Percentiles rank a stretch among this genome's conserved stretches.
Conservation (phyloP, 1,284 basidiomycete genomes). For the Pseudozyma flocculosa region DNA sequence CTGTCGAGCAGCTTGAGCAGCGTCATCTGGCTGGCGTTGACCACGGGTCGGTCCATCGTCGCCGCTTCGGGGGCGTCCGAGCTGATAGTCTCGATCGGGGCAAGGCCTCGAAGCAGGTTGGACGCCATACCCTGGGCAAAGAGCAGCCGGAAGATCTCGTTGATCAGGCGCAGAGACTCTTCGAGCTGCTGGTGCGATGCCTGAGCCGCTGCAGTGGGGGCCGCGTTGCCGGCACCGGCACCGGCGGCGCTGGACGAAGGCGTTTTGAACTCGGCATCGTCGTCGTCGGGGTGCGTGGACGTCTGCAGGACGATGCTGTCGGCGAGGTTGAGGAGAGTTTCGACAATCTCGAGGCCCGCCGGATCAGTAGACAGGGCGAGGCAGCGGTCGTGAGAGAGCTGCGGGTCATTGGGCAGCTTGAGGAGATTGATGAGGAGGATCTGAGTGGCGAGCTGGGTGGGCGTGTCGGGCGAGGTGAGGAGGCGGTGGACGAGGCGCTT, state of each 20-base stretch:
- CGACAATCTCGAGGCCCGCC: conserved; percentile 9
- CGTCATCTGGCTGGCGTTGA: conserved; percentile 29
- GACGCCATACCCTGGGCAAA: conserved; percentile 21
- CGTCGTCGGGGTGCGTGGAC: neutral
- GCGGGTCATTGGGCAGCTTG: neutral
- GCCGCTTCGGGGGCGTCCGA: neutral
- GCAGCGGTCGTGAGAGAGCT: conserved; percentile 4
- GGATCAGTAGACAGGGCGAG: conserved; percentile 10
- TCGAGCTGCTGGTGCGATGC: conserved; percentile 12
- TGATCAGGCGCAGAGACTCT: conserved; percentile 32
- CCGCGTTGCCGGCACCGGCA: conserved; percentile 8
- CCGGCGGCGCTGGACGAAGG: conserved; percentile 5
- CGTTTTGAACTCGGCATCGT: conserved; percentile 10
- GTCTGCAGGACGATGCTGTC: conserved; percentile 30
- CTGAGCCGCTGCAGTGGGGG: neutral
- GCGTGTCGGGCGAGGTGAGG: conserved; percentile 23
- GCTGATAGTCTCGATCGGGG: conserved; percentile 13
- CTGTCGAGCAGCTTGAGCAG: conserved; percentile 38
- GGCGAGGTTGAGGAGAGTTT: conserved; percentile 16
- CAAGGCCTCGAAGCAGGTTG: conserved; percentile 10
- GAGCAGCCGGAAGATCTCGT: conserved; percentile 28
- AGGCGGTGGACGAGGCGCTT: conserved; percentile 15
- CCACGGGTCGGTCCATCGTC: conserved; percentile 8
- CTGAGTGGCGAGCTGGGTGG: conserved; percentile 24
- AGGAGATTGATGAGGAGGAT: conserved; percentile 31